phyloP scores from a whole-genome alignment of 768 basidiomycete genomes.

The Pluteus cervinus region DNA sequence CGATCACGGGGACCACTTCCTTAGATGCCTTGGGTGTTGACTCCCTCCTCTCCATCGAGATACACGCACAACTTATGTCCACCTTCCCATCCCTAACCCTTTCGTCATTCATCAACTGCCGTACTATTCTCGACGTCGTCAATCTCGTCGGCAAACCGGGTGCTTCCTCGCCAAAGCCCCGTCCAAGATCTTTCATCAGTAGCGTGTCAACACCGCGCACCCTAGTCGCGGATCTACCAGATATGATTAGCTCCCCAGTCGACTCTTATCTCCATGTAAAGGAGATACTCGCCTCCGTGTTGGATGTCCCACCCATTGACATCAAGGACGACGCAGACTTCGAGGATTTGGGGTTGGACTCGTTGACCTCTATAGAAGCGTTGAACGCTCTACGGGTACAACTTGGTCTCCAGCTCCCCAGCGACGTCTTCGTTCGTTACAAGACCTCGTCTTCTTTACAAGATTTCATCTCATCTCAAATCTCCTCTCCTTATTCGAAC shows the following conservation, averaged over 20 bases:
- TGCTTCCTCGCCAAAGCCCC: too few relatives aligned
- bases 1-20: too few relatives aligned
- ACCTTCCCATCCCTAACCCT: constrained; percentile 28
- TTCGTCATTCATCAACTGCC: constrained; percentile 26
- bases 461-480: too few relatives aligned
- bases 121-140: constrained; percentile 29
- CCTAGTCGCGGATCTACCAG: neutral
- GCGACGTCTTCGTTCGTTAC: constrained; percentile 2
- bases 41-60: constrained; percentile 59
- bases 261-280: neutral
- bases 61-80: constrained; percentile 30
- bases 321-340: constrained; percentile 6
- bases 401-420: constrained; percentile 1
- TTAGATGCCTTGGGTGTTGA: constrained; percentile 56
- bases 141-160: constrained; percentile 28
- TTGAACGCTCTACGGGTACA: constrained; percentile 2
- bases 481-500: too few relatives aligned
- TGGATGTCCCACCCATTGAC: constrained; percentile 4
- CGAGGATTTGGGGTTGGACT: constrained; percentile 7
- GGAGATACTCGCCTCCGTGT: constrained; percentile 5
- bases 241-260: too few relatives aligned
- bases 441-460: constrained; percentile 1
- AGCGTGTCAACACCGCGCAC: constrained; percentile 14
- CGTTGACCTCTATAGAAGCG: constrained; percentile 7
- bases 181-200: constrained; percentile 7